Evolutionary conservation across 1,139 yeast species (phyloP).

Genomic region (Lodderomyces elongisporus): DNA sequence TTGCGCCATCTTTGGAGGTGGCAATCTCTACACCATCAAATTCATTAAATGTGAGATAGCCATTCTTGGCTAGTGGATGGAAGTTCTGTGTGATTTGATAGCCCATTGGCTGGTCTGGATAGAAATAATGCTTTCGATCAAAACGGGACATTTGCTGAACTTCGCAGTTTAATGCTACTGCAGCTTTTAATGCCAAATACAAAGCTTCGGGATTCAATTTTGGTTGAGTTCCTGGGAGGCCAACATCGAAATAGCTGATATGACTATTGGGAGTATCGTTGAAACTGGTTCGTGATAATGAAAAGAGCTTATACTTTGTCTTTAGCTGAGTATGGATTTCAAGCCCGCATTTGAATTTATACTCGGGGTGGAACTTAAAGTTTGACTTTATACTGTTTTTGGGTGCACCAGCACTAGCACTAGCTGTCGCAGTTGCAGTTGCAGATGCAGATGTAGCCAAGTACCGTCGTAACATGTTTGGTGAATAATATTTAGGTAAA

Average conservation of each 20-base stretch:
- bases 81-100: slow-evolving; percentile 92
- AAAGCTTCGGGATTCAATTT: slow-evolving; percentile 71
- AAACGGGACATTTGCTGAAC: slow-evolving; percentile 59
- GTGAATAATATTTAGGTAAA: no score
- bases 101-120: slow-evolving; percentile 95
- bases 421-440: no score
- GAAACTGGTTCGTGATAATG: slow-evolving; percentile 48
- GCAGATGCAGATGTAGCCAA: neutral
- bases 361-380: slow-evolving; percentile 12
- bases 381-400: no score
- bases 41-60: slow-evolving; percentile 46
- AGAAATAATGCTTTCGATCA: slow-evolving; percentile 93
- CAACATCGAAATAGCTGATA: slow-evolving; percentile 76
- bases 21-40: no score
- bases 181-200: slow-evolving; percentile 64
- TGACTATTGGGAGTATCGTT: slow-evolving; percentile 60
- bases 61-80: slow-evolving; percentile 71
- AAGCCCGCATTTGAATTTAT: slow-evolving; percentile 71
- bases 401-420: no score
- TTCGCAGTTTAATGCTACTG: slow-evolving; percentile 61
- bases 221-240: slow-evolving; percentile 94
- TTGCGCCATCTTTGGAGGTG: slow-evolving; percentile 17
- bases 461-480: neutral
- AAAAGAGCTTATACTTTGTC: slow-evolving; percentile 71
- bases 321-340: slow-evolving; percentile 90